Conservation (phyloP, 2,329 filamentous ascomycete species). For the Cytospora piceicola region DNA sequence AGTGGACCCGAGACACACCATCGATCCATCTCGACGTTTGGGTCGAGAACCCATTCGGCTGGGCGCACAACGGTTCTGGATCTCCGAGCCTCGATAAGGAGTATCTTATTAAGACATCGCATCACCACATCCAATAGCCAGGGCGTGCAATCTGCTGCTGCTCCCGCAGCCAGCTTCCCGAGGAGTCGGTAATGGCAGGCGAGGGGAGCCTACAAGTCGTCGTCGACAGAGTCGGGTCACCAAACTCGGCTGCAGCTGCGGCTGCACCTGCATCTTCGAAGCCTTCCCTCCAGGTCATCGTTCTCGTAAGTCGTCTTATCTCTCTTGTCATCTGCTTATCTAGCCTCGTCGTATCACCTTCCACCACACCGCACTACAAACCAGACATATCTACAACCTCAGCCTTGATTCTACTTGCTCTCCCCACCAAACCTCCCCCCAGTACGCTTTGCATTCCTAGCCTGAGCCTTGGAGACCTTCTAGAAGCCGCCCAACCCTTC, state of each 20-base stretch:
- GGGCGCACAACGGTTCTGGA: not conserved
- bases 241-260: conserved; percentile 21
- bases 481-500: conserved; percentile 3
- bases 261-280: conserved; percentile 29
- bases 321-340: conserved; percentile 13
- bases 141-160: conserved; percentile 20
- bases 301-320: conserved; percentile 62
- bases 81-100: not conserved
- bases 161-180: conserved; percentile 23
- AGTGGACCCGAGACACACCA: conserved; percentile 14
- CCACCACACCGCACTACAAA: not conserved
- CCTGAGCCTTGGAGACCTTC: conserved; percentile 3
- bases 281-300: conserved; percentile 72
- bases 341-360: conserved; percentile 6
- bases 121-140: conserved; percentile 4
- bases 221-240: conserved; percentile 21
- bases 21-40: conserved; percentile 15
- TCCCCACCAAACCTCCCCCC: conserved; percentile 6
- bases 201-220: conserved; percentile 27
- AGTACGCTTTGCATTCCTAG: not conserved
- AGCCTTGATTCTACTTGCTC: not conserved
- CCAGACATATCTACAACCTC: not conserved
- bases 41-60: conserved; percentile 5
- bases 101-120: conserved; percentile 10
- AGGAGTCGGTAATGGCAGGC: conserved; percentile 26